These are phyloP conservation scores for Leishmania tropica DNA, from an alignment of 208 protist species.

Conservation along the genomic window DNA sequence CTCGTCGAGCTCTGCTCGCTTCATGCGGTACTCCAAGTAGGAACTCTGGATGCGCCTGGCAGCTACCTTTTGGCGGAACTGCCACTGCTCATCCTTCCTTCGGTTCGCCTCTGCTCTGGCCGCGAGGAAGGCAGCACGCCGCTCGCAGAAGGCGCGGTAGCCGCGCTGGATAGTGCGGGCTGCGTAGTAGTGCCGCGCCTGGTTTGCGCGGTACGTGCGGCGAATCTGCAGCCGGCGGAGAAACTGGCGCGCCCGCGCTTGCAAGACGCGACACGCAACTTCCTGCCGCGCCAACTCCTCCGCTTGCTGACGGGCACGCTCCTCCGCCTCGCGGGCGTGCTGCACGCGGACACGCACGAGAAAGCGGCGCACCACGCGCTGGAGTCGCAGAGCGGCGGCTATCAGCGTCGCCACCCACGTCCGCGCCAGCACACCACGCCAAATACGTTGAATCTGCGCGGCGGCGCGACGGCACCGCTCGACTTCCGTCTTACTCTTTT, in stretches of 20 bases:
- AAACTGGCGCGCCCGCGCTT: slow-evolving; percentile 74
- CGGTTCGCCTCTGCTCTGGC: slow-evolving; percentile 66
- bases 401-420: slow-evolving; percentile 57
- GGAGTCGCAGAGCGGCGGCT: slow-evolving; percentile 48
- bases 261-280: slow-evolving; percentile 57
- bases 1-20: slow-evolving; percentile 41
- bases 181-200: slow-evolving; percentile 57
- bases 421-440: slow-evolving; percentile 76
- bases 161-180: slow-evolving; percentile 80
- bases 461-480: slow-evolving; percentile 57
- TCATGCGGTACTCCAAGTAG: slow-evolving; percentile 57
- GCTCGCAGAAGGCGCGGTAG: slow-evolving; percentile 61
- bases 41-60: slow-evolving; percentile 70
- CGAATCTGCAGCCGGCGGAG: slow-evolving; percentile 64
- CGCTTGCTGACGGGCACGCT: slow-evolving; percentile 29
- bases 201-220: slow-evolving; percentile 51
- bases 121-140: slow-evolving; percentile 41
- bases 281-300: slow-evolving; percentile 47
- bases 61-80: slow-evolving; percentile 53
- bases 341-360: slow-evolving; percentile 47
- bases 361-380: slow-evolving; percentile 60
- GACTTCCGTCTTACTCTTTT: slow-evolving; percentile 71
- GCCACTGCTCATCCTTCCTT: slow-evolving; percentile 58
- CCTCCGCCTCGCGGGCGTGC: slow-evolving; percentile 43
- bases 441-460: slow-evolving; percentile 72